Evolutionary conservation across 495 filamentous ascomycete species (phyloP).

Genomic region (Penicillium bialowiezense): DNA sequence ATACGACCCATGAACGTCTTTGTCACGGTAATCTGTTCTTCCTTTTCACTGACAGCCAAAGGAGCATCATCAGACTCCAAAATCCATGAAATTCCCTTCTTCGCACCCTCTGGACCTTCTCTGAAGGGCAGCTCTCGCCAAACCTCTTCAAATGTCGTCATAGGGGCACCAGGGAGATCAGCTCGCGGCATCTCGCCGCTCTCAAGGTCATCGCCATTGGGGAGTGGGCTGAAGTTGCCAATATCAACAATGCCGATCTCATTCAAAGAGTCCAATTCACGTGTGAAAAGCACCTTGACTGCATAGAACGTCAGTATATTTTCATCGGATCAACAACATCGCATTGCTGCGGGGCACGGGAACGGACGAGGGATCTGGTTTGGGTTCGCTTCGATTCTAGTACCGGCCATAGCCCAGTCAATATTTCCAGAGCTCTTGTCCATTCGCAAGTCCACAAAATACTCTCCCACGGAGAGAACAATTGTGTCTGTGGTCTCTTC

Average conservation of each 20-base stretch:
- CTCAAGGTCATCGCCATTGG: conserved; percentile 21
- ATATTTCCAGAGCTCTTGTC: conserved; percentile 16
- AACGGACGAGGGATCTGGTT: too few species aligned
- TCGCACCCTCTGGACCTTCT: not conserved
- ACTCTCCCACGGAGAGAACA: conserved; percentile 15
- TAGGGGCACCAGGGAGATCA: conserved; percentile 16
- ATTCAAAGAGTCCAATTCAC: conserved; percentile 15
- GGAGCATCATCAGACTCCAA: conserved; percentile 7
- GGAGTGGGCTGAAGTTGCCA: conserved; percentile 13
- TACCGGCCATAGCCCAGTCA: conserved; percentile 23
- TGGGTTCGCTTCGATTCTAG: too few species aligned
- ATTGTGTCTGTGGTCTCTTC: conserved; percentile 18
- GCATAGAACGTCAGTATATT: too few species aligned
- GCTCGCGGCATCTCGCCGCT: conserved; percentile 21
- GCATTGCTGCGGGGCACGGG: too few species aligned
- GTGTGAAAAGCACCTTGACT: conserved; percentile 11
- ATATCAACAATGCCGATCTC: conserved; percentile 4
- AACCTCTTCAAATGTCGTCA: conserved; percentile 12
- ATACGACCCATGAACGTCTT: not conserved
- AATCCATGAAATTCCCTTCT: conserved; percentile 4
- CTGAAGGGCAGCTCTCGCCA: conserved; percentile 5
- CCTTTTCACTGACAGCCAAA: not conserved
- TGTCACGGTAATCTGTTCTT: not conserved
- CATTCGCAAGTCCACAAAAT: conserved; percentile 16
- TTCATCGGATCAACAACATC: too few species aligned